phyloP scores from a whole-genome alignment of 2,329 filamentous ascomycete species.

The Paramyrothecium sp. region DNA sequence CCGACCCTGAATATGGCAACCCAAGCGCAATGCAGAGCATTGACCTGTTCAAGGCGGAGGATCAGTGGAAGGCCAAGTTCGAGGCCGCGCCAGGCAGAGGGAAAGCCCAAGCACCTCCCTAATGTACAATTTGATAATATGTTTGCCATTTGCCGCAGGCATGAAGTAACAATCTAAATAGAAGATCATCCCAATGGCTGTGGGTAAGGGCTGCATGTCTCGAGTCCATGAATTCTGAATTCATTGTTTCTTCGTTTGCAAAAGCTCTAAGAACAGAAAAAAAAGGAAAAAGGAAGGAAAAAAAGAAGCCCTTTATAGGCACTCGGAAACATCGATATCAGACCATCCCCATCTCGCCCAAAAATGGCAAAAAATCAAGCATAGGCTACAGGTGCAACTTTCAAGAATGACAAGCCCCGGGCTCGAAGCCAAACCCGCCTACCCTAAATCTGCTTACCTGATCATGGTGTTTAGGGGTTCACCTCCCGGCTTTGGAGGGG shows the following conservation, averaged over 20 bases:
- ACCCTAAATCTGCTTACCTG: not conserved
- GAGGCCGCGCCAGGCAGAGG: constrained; percentile 46
- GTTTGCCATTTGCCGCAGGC: not conserved
- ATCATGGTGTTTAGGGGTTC: not conserved
- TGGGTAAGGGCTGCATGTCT: no score
- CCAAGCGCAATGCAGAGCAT: constrained; percentile 50
- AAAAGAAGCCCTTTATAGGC: no score
- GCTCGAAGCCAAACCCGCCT: not conserved
- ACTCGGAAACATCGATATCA: no score
- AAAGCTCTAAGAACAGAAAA: no score
- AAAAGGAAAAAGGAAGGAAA: no score
- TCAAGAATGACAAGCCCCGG: not conserved
- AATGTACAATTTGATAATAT: not conserved
- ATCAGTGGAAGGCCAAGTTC: constrained; percentile 48
- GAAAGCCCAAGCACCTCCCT: constrained; percentile 27
- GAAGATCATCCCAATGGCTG: no score
- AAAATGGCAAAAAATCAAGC: no score
- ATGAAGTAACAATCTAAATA: no score
- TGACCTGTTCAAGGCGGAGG: constrained; percentile 51
- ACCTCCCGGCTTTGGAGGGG: not conserved
- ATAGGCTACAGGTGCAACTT: not conserved
- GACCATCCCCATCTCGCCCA: no score
- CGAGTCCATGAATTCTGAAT: no score
- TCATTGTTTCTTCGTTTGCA: no score
- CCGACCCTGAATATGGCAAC: constrained; percentile 51